Conservation (phyloP, 345 rosid genomes). For the Salix viminalis region DNA sequence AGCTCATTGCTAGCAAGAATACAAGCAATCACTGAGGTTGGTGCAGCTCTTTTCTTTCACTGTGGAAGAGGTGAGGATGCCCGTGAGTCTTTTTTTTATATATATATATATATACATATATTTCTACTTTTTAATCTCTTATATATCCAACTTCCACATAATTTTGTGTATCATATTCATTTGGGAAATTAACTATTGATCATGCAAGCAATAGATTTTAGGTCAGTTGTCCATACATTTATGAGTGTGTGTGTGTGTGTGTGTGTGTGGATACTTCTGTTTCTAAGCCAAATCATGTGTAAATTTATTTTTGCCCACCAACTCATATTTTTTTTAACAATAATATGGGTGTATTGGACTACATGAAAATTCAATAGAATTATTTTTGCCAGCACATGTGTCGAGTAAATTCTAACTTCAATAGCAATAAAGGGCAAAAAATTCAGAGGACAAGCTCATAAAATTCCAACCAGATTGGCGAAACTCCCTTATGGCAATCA, state of each 20-base stretch:
- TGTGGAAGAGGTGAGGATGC: neutral
- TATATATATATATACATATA: too few relatives aligned
- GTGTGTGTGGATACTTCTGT: too few relatives aligned
- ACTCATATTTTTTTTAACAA: neutral
- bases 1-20: conserved; percentile 18
- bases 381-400: neutral
- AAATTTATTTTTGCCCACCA: neutral
- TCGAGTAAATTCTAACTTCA: neutral
- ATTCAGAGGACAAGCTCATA: neutral
- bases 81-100: neutral
- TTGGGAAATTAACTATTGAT: neutral
- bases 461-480: neutral
- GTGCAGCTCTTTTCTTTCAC: conserved; percentile 11
- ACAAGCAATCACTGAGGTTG: conserved; percentile 25
- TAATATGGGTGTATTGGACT: neutral
- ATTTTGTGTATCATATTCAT: neutral
- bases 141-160: neutral
- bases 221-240: neutral
- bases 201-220: neutral
- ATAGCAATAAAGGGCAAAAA: neutral
- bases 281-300: neutral
- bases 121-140: neutral
- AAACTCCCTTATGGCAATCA: neutral
- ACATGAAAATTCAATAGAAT: neutral
- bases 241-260: too few relatives aligned